Conservation (phyloP, 768 basidiomycete genomes). For the Sporobolomyces roseus region DNA sequence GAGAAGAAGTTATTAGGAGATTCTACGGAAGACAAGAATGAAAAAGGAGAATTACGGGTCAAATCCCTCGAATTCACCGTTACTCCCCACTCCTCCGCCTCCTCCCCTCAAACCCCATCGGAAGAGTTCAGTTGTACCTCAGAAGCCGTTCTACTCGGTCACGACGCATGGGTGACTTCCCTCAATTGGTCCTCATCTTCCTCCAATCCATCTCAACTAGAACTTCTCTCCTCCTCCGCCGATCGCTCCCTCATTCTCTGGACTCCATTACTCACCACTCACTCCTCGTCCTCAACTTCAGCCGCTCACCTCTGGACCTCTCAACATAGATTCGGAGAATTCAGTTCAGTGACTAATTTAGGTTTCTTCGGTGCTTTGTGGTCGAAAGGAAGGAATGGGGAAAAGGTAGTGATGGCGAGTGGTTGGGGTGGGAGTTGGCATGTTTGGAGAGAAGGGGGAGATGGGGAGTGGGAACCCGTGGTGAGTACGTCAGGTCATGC, state of each 20-base stretch:
- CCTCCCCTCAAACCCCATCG: too few relatives aligned
- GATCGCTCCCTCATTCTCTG: conserved; percentile 95
- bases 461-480: conserved; percentile 63
- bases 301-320: conserved; percentile 87
- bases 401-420: conserved; percentile 69
- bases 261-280: conserved; percentile 60
- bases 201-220: conserved; percentile 45
- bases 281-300: conserved; percentile 36
- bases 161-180: conserved; percentile 86
- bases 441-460: conserved; percentile 61
- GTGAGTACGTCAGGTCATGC: conserved; percentile 82
- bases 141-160: conserved; percentile 91
- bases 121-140: conserved; percentile 72
- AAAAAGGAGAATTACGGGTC: conserved; percentile 71
- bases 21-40: too few relatives aligned
- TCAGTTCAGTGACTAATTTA: conserved; percentile 78
- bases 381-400: conserved; percentile 61
- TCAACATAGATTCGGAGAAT: conserved; percentile 83
- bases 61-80: conserved; percentile 78
- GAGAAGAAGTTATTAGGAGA: conserved; percentile 27
- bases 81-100: too few relatives aligned
- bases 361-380: conserved; percentile 91
- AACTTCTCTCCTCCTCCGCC: conserved; percentile 83
- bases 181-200: conserved; percentile 63
- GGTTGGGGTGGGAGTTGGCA: conserved; percentile 96